phyloP scores from a whole-genome alignment of 2,329 filamentous ascomycete species.

The Pseudofabraea citricarpa region DNA sequence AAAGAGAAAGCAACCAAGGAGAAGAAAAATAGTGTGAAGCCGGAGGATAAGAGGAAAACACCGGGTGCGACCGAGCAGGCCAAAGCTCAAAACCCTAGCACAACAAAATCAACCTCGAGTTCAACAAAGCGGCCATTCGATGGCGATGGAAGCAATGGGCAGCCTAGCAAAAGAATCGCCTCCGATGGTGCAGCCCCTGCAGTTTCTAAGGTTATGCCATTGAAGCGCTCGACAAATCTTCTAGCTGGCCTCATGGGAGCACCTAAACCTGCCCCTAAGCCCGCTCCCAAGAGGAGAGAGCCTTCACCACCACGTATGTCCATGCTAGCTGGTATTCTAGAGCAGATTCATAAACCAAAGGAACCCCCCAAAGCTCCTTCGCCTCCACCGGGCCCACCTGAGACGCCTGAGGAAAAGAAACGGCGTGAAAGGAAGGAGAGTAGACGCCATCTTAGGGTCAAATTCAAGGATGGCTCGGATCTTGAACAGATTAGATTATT shows the following conservation, averaged over 20 bases:
- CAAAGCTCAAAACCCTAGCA: conserved; percentile 18
- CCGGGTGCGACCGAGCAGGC: conserved; percentile 18
- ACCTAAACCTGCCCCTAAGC: conserved; percentile 14
- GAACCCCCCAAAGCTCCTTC: conserved; percentile 25
- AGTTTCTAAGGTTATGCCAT: conserved; percentile 16
- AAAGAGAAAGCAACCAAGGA: conserved; percentile 33
- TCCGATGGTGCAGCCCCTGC: conserved; percentile 22
- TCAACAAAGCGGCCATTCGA: conserved; percentile 27
- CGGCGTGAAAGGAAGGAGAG: conserved; percentile 69
- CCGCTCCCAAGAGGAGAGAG: conserved; percentile 28
- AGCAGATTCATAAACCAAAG: conserved; percentile 26
- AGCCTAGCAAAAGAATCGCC: conserved; percentile 28
- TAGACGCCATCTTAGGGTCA: conserved; percentile 64
- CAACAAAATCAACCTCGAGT: conserved; percentile 8
- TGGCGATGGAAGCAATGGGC: conserved; percentile 21
- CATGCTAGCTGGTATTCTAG: conserved; percentile 26
- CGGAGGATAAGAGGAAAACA: conserved; percentile 19
- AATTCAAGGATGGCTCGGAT: conserved; percentile 63
- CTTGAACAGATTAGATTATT: conserved; percentile 66
- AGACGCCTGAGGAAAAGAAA: conserved; percentile 63
- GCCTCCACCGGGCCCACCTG: conserved; percentile 32
- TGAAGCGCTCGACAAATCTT: conserved; percentile 15
- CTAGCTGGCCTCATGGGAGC: conserved; percentile 23
- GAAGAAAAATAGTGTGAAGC: conserved; percentile 33
- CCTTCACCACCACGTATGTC: conserved; percentile 25